A percentile compares a stretch with the other conserved stretches of the same genome.
Conservation (phyloP, 106 monocot genomes). For the Dendrobium officinale region DNA sequence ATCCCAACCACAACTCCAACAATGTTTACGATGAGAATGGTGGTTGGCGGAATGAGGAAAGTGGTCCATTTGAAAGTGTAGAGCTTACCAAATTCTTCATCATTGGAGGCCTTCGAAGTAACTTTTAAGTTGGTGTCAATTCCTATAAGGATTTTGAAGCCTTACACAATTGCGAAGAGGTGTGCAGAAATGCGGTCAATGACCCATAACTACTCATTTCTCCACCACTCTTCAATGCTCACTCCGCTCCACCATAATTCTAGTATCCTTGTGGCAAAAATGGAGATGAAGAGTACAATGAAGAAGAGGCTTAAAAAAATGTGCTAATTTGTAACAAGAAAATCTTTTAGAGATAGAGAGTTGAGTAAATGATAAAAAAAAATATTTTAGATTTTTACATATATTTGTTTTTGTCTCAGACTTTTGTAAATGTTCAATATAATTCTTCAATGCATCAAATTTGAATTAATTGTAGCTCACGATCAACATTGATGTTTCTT, state of each 20-base stretch:
- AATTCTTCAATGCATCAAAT: no score
- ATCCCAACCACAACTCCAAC: no score
- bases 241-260: slow-evolving; percentile 73
- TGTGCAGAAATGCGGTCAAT: slow-evolving; percentile 69
- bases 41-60: slow-evolving; percentile 78
- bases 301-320: slow-evolving; percentile 73
- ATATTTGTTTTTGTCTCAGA: no score
- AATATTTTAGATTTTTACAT: no score
- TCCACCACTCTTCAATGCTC: slow-evolving; percentile 87
- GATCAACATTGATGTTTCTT: no score
- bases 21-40: slow-evolving; percentile 57
- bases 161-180: slow-evolving; percentile 62
- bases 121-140: slow-evolving; percentile 74
- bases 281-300: slow-evolving; percentile 69
- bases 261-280: slow-evolving; percentile 62
- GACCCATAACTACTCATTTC: slow-evolving; percentile 82
- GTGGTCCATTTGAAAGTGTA: slow-evolving; percentile 93
- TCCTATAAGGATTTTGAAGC: slow-evolving; percentile 58
- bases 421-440: no score
- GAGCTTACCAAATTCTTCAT: slow-evolving; percentile 57
- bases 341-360: slow-evolving; percentile 3
- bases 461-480: no score
- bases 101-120: slow-evolving; percentile 6
- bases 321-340: slow-evolving; percentile 21
- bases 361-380: not conserved